Evolutionary conservation across 768 basidiomycete species (phyloP), one percentile per base, ranked within the genome.

Genomic region (Lentinula sp.): DNA sequence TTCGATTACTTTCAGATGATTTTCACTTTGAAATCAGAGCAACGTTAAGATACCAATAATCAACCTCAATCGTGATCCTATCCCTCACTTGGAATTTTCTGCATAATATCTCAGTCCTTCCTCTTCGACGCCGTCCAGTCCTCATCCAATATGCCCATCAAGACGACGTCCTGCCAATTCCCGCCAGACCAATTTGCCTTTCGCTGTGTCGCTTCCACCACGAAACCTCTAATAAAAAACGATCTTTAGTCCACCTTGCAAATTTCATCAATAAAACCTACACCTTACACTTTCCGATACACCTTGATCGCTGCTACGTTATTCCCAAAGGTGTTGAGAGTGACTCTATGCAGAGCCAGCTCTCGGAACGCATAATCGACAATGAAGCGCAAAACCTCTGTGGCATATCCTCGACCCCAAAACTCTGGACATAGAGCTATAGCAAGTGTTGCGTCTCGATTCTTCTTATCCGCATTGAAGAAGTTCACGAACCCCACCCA

Each of bases 281-380:
- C 28, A 4, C 70, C 79, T 70, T 64, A 80, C 80, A 75, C 65
- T 62, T 75, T 76, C 62, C 72, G 70, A 50, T 80, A 80, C 11
- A 80, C 67, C 55, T 66, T 65, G 21, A 77, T 61, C 5, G 78
- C 80, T 21, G 73, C 66, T 46, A 63, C 68, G 48, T 82, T 81
- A 11, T 64, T 69, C 31, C 72, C 73, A 51, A 75, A 67, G 46
- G 78, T 76, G 1, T 65, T 68, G 56, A 81, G 66, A 34, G 78
- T 75, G 59, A 81, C 61, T 13, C 78, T 74, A 45, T 78, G 75
- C 64, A 79, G 57, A 31, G 67, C 72, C 51, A 81, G 65, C 66
- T 71, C 71, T 46, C 70, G 60, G 35, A 81, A 81, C 18, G 70
- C 70, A 59, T 79, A 69, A 34, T 78, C 75, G 11, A 78, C 65